A percentile compares a stretch with the other conserved stretches of the same genome.
Conservation (phyloP, 441 rosid species). For the Capsella rubella region DNA sequence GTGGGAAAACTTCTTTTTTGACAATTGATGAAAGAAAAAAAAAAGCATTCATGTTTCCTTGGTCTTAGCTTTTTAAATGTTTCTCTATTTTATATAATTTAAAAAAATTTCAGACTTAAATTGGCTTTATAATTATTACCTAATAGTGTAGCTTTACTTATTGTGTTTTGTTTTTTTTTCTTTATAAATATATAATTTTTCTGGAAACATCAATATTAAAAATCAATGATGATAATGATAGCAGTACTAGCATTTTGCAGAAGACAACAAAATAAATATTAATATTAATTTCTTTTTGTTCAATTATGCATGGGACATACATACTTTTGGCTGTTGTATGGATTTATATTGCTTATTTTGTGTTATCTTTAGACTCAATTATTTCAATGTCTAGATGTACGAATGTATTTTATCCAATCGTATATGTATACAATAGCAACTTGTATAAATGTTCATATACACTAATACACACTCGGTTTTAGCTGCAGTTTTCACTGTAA, state of each 20-base stretch:
- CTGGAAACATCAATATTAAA: slow-evolving; percentile 33
- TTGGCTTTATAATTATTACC: slow-evolving; percentile 36
- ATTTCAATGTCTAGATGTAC: slow-evolving; percentile 11
- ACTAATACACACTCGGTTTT: background rate
- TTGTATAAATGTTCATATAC: background rate
- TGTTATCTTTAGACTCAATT: slow-evolving; percentile 25
- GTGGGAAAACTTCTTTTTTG: slow-evolving; percentile 43
- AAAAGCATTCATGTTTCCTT: slow-evolving; percentile 42
- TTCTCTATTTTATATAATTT: background rate
- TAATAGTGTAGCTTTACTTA: slow-evolving; percentile 48
- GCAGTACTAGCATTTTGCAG: slow-evolving; percentile 37
- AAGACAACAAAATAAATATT: slow-evolving; percentile 34
- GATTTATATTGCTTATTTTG: slow-evolving; percentile 34
- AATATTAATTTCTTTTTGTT: slow-evolving; percentile 40
- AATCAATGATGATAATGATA: slow-evolving; percentile 44
- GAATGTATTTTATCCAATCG: background rate
- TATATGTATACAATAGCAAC: background rate
- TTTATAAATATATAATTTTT: slow-evolving; percentile 14
- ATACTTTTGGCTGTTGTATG: slow-evolving; percentile 34
- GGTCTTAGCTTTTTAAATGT: slow-evolving; percentile 32
- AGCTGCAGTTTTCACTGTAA: no score
- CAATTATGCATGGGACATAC: slow-evolving; percentile 50
- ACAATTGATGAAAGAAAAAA: slow-evolving; percentile 41
- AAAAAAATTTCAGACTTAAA: slow-evolving; percentile 15
- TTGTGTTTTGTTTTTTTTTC: slow-evolving; percentile 32